Evolutionary conservation across 2,329 filamentous ascomycete species (phyloP), one percentile per base, ranked within the genome.

Genomic region (Cryphonectria nitschkei): DNA sequence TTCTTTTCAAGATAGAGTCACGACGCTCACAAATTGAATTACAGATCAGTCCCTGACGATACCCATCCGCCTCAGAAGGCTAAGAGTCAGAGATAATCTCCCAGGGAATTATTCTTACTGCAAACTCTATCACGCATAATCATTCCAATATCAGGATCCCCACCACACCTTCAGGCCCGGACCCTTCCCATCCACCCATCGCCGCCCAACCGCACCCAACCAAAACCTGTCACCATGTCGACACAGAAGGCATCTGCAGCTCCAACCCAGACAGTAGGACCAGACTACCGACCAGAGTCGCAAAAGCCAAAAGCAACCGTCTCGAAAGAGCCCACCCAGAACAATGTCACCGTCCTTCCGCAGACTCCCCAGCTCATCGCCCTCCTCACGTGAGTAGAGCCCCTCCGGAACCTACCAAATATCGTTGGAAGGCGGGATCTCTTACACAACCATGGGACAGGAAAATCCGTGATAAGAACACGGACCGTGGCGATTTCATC

Each of bases 291-390:
- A 70, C 85, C 91, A 37, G 88, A 91, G 73, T 89, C 88, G 75
- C 89, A 95, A 80, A 97, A 95, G 79, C 94, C 94, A 56, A 92
- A 88, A 70, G 94, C 94, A 16, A 98, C 95, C 2, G 92, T 98
- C 58, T 99, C 96, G 16, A 95, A 90, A 70, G 87, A 89, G 72
- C 90, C 98, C 54, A 83, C 89, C 61, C 91, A 94, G 77, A 91
- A 94, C 73, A 98, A 97, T 84, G 93, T 99, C 75, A 92, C 94
- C 79, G 92, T 97, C 74, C 86, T 99, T 62, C 89, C 93, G 41
- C 96, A 98, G 83, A 98, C 96, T 14, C 95, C 96, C 65, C 96
- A 99, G 85, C 88, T 99, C 75, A 99, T 99, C 83, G 95, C 96
- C 75, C 88, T 99, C 75, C 88, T 99, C 82, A 98, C 96, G 96